Base-by-base conservation (phyloP, 2,329 filamentous ascomycete species). In the Trichoderma koningii region DNA sequence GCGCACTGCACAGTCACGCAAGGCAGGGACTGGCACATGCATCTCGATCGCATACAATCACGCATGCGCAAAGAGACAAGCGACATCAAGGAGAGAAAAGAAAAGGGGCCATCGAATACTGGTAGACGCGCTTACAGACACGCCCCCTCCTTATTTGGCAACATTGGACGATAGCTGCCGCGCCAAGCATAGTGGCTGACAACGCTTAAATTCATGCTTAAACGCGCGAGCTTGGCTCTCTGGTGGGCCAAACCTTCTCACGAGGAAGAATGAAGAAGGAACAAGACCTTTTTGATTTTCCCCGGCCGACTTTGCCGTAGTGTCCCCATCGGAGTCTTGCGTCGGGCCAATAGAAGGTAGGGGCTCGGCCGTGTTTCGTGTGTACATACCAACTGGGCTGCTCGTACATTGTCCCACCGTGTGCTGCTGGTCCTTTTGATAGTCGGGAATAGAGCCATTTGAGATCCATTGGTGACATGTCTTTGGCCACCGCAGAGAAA, bases 121-220 rank as follows among this genome's bases (percentile, higher is more conserved):
- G 17, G 28, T 14, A 30, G n/a, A n/a, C 17, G 28, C 19, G 23
- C 44, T 47, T 55, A 51, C 41, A 47, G 34, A 52, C 55, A 65
- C 63, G 21, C 63, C 53, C 21, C 30, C 30, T 30, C 19, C 56
- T 42, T 45, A n/a, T 45, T 63, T 68, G 48, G 66, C 59, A 66
- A 52, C 26, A 30, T 30, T 52, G 50, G 50, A 52, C 26, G 50
- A 64, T 65, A 67, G 67, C 56, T 68, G 69, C 71, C 68, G 70
- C 75, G 78, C 78, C 77, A 80, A 80, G 78, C 70, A 70, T 59
- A 74, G 75, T 79, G 76, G 76, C 78, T 78, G 76, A 75, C 76
- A 79, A 80, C 77, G 78, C 78, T 80, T 80, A 80, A 80, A 80
- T 79, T 79, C 78, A 80, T 80, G 78, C 78, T 80, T 80, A 80